Conservation (phyloP, 192 early-diverging fungal genomes). For the Linnemannia zychae region DNA sequence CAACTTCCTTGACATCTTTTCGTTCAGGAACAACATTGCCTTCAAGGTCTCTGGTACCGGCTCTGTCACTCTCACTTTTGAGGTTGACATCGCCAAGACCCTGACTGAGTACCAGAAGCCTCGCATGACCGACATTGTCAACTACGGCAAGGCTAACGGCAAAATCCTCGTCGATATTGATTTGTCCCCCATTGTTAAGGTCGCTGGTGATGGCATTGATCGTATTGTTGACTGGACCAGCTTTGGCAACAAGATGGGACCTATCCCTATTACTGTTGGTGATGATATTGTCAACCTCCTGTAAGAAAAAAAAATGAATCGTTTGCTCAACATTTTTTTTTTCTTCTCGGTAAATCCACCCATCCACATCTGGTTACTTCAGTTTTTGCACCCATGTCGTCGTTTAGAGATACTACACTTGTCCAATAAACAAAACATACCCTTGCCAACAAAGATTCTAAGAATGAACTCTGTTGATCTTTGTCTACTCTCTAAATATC, state of each 20-base stretch:
- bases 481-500: too few relatives aligned
- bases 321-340: neutral
- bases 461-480: too few relatives aligned
- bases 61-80: slow-evolving; percentile 22
- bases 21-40: slow-evolving; percentile 13
- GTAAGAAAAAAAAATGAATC: neutral
- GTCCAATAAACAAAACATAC: too few relatives aligned
- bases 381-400: too few relatives aligned
- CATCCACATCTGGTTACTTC: too few relatives aligned
- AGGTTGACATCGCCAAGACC: neutral
- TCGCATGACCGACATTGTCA: slow-evolving; percentile 6
- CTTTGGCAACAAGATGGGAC: neutral
- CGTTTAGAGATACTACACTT: too few relatives aligned
- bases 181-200: neutral
- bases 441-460: too few relatives aligned
- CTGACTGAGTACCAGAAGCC: neutral
- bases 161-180: slow-evolving; percentile 10
- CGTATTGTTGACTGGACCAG: slow-evolving; percentile 26
- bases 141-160: slow-evolving; percentile 16
- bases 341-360: too few relatives aligned
- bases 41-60: slow-evolving; percentile 22
- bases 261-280: slow-evolving; percentile 13
- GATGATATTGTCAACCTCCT: slow-evolving; percentile 27
- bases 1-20: neutral
- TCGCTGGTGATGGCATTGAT: slow-evolving; percentile 21